Percentiles rank a stretch among this genome's conserved stretches.
These are phyloP conservation scores for Chenopodium berlandieri DNA, from an alignment of 148 eudicot species.

Conservation along the genomic window DNA sequence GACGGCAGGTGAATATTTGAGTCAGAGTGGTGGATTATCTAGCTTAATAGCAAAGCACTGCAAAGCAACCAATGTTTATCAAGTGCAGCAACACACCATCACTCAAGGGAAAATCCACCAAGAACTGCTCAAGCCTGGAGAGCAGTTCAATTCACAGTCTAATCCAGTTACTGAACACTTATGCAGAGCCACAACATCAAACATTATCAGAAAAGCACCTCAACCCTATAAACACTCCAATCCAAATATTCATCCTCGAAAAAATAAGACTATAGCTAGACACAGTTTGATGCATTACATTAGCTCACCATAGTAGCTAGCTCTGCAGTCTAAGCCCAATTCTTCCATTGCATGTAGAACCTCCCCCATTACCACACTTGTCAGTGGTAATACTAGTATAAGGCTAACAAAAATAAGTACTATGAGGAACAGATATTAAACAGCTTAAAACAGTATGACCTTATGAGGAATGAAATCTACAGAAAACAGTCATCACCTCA, in stretches of 20 bases:
- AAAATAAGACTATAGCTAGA: neutral
- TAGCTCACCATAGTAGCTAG: too few relatives aligned
- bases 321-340: neutral
- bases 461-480: neutral
- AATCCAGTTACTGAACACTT: neutral
- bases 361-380: neutral
- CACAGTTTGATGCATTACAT: neutral
- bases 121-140: neutral
- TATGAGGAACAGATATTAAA: neutral
- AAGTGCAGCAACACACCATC: neutral
- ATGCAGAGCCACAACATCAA: neutral
- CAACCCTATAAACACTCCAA: neutral
- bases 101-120: neutral
- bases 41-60: neutral
- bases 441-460: neutral
- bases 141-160: neutral
- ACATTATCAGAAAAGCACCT: neutral
- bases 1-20: neutral
- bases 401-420: neutral
- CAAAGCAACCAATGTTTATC: neutral
- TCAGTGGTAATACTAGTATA: neutral
- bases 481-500: neutral
- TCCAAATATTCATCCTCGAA: neutral
- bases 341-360: neutral
- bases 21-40: neutral